phyloP scores from a whole-genome alignment of 225 moss, liverwort and hornwort genomes.

The Pseudisothecium myosuroides region DNA sequence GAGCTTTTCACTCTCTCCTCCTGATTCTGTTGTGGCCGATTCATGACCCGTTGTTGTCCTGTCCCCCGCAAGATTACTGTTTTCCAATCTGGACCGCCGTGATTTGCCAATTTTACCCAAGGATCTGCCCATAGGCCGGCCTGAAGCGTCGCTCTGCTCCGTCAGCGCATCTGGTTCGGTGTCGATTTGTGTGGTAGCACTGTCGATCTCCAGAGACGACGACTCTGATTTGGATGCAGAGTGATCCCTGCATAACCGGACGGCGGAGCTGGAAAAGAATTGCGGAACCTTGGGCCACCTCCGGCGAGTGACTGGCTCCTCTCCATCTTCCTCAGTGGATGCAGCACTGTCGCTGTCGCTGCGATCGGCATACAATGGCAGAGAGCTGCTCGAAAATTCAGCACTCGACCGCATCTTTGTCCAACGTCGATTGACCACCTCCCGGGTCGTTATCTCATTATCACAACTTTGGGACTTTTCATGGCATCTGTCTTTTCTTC shows the following conservation, averaged over 20 bases:
- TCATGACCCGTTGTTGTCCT: not conserved
- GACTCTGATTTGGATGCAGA: slow-evolving; percentile 10
- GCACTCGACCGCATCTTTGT: slow-evolving; percentile 6
- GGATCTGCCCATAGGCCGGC: not conserved
- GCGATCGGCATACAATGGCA: not conserved
- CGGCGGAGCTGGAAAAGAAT: not conserved
- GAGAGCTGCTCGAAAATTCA: slow-evolving; percentile 15
- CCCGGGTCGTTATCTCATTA: not conserved
- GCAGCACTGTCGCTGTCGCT: slow-evolving; percentile 19
- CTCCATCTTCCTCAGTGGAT: slow-evolving; percentile 18
- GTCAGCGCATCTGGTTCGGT: not conserved
- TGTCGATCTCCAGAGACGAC: slow-evolving; percentile 5
- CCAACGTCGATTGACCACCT: slow-evolving; percentile 3
- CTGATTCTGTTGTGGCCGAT: not conserved
- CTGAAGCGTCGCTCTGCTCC: slow-evolving; percentile 3
- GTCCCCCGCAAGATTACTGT: not conserved
- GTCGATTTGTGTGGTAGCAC: slow-evolving; percentile 7
- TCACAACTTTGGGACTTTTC: slow-evolving; percentile 18
- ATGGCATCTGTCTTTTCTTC: slow-evolving; percentile 11
- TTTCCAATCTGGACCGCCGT: slow-evolving; percentile 10
- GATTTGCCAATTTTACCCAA: slow-evolving; percentile 4
- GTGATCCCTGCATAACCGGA: not conserved
- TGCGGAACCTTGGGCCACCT: slow-evolving; percentile 34
- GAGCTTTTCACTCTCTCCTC: not conserved
- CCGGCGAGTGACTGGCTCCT: slow-evolving; percentile 1